phyloP scores from a whole-genome alignment of 2,329 filamentous ascomycete genomes.

The Incumbomyces lentus region DNA sequence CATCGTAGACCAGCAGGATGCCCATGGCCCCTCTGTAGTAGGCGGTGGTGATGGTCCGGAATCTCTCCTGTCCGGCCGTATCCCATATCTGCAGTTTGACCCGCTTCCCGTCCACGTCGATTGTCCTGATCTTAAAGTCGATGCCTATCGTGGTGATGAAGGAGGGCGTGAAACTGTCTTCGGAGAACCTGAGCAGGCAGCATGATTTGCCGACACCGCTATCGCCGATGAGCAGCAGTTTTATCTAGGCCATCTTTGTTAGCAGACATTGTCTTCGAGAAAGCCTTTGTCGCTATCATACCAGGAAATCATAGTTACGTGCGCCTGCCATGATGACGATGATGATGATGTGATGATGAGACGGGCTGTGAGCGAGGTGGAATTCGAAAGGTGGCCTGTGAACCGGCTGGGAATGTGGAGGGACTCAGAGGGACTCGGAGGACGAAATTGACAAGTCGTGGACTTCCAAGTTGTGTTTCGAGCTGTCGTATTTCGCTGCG shows the following conservation, averaged over 20 bases:
- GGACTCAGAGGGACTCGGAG: too few relatives aligned
- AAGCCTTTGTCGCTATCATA: constrained; percentile 42
- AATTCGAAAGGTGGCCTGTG: too few relatives aligned
- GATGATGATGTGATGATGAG: too few relatives aligned
- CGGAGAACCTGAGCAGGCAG: constrained; percentile 91
- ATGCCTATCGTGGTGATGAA: constrained; percentile 99
- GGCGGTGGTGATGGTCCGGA: constrained; percentile 96
- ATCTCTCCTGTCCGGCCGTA: constrained; percentile 94
- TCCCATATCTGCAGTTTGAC: constrained; percentile 99
- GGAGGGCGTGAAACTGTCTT: constrained; percentile 93
- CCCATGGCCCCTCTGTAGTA: constrained; percentile 99
- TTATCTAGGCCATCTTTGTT: constrained; percentile 56
- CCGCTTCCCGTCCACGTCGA: constrained; percentile 95
- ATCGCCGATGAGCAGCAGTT: constrained; percentile 91
- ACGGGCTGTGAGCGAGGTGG: too few relatives aligned
- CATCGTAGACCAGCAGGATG: constrained; percentile 94
- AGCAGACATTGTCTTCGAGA: constrained; percentile 2
- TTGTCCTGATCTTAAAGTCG: constrained; percentile 99
- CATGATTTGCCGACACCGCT: constrained; percentile 95
- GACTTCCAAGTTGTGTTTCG: too few relatives aligned
- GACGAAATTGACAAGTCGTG: too few relatives aligned
- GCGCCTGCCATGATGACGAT: constrained; percentile 81
- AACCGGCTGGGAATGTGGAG: too few relatives aligned
- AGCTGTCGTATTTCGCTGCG: too few relatives aligned
- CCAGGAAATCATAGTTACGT: constrained; percentile 98